These are phyloP conservation scores for Tylopilus cervinicoccineus DNA, from an alignment of 768 basidiomycete species.

Conservation along the genomic window DNA sequence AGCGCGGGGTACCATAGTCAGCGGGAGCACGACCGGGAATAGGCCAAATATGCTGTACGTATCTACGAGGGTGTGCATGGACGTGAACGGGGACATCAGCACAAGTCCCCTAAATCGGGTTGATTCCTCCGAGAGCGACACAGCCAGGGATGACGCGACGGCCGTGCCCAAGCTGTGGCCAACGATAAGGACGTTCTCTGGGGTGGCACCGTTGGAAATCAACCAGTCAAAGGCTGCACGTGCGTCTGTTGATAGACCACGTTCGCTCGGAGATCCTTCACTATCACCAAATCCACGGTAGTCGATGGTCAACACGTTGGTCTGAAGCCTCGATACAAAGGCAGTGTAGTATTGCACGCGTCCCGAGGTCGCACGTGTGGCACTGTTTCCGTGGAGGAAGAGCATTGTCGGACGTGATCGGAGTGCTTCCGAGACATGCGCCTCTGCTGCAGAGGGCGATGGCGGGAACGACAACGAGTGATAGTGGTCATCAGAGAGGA, in stretches of 20 bases:
- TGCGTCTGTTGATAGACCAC: constrained; percentile 70
- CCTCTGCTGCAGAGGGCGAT: constrained; percentile 32
- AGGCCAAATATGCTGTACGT: constrained; percentile 64
- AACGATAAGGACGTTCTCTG: constrained; percentile 63
- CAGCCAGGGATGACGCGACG: constrained; percentile 51
- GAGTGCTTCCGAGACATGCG: constrained; percentile 53
- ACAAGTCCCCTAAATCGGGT: constrained; percentile 45
- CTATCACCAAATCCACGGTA: constrained; percentile 94
- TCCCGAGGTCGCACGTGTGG: constrained; percentile 61
- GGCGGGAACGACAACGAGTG: constrained; percentile 41
- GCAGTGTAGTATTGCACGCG: constrained; percentile 69
- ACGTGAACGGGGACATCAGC: constrained; percentile 55
- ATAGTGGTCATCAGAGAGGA: constrained; percentile 65
- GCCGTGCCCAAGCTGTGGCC: constrained; percentile 92
- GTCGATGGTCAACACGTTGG: constrained; percentile 83
- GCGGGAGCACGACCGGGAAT: constrained; percentile 68
- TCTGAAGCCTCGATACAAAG: constrained; percentile 59
- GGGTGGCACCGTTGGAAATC: constrained; percentile 48
- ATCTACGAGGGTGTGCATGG: constrained; percentile 55
- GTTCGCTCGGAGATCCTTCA: constrained; percentile 69
- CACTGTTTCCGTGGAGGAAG: constrained; percentile 92
- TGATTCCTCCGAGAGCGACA: constrained; percentile 43
- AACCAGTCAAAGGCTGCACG: constrained; percentile 81
- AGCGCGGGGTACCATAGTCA: constrained; percentile 58
- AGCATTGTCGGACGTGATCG: constrained; percentile 67